phyloP scores from a whole-genome alignment of 1,139 yeast species.

The Taphrina deformans region DNA sequence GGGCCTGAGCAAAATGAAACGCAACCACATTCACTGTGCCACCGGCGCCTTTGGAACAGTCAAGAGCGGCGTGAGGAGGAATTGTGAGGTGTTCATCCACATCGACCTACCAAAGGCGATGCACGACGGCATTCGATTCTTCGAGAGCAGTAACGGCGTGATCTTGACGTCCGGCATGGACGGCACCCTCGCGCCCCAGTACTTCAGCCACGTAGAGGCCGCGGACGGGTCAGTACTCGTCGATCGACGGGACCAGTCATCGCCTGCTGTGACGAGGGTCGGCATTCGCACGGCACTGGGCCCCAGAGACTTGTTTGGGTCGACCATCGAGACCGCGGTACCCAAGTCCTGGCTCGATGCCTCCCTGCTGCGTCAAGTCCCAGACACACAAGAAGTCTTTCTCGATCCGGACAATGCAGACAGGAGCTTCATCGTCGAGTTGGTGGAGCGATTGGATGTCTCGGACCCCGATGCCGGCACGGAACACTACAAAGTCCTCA shows the following conservation, averaged over 20 bases:
- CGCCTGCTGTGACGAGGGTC: not conserved
- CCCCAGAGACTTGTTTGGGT: constrained; percentile 37
- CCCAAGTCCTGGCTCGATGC: constrained; percentile 40
- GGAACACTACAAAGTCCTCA: not conserved
- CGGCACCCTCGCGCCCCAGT: constrained; percentile 55
- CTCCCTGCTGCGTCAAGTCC: constrained; percentile 40
- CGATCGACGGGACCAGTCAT: not conserved
- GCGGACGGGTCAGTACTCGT: not conserved
- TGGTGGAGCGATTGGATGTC: constrained; percentile 37
- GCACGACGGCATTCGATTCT: constrained; percentile 56
- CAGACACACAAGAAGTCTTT: constrained; percentile 42
- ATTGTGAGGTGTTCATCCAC: constrained; percentile 62
- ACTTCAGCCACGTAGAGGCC: constrained; percentile 49
- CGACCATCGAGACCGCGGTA: constrained; percentile 37
- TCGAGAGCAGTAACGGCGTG: constrained; percentile 70
- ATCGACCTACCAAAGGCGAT: constrained; percentile 57
- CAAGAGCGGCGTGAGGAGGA: constrained; percentile 71
- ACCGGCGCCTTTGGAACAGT: constrained; percentile 51
- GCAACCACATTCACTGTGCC: constrained; percentile 85
- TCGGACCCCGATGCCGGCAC: not conserved
- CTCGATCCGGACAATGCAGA: constrained; percentile 35
- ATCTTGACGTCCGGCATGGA: constrained; percentile 62
- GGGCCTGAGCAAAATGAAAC: constrained; percentile 66
- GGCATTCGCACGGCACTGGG: not conserved
- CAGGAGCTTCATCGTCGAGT: constrained; percentile 39